Conservation (phyloP, 768 basidiomycete species). For the Lentinula boryana region DNA sequence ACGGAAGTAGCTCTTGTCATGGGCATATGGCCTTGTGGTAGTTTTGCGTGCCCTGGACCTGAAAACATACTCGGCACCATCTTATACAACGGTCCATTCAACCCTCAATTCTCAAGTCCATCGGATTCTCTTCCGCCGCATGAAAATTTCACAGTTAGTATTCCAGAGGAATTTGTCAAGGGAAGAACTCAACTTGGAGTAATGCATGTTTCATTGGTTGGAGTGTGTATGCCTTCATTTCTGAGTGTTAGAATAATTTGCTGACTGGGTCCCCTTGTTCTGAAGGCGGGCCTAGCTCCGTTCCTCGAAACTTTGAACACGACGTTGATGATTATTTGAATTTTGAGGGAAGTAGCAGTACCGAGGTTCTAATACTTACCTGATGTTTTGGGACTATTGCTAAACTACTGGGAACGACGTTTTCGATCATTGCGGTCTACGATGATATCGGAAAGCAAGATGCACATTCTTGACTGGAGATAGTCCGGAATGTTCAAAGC, state of each 20-base stretch:
- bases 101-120: constrained; percentile 21
- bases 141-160: constrained; percentile 2
- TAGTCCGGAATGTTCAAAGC: too few species aligned
- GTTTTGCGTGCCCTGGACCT: constrained; percentile 18
- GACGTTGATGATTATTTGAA: background rate
- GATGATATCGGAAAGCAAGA: too few species aligned
- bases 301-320: constrained; percentile 3
- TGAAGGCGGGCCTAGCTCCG: constrained; percentile 3
- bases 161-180: background rate
- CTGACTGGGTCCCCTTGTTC: background rate
- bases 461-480: too few species aligned
- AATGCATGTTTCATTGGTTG: background rate
- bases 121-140: constrained; percentile 3
- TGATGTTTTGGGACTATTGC: too few species aligned
- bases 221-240: background rate
- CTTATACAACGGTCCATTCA: constrained; percentile 41
- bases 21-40: constrained; percentile 31
- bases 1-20: constrained; percentile 42
- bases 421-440: too few species aligned
- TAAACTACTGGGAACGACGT: too few species aligned
- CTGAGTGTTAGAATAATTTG: background rate
- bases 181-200: background rate
- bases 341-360: background rate
- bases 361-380: too few species aligned
- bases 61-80: constrained; percentile 30